Evolutionary conservation across 2,329 filamentous ascomycete genomes (phyloP), one percentile per base, ranked within the genome.

Genomic region (Penicillium sp.): DNA sequence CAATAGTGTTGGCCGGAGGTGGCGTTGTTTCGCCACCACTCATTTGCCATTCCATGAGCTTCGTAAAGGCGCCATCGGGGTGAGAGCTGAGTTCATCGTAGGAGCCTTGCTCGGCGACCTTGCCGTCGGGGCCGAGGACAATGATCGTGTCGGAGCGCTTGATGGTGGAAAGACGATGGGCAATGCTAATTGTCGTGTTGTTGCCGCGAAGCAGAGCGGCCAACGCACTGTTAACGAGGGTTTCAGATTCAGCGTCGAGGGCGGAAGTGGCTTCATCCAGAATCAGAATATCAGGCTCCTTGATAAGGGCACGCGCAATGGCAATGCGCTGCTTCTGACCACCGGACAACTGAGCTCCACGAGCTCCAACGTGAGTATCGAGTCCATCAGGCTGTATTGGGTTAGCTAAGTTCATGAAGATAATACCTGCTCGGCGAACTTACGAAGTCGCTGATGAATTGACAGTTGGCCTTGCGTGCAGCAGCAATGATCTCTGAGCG

Each of bases 21-120:
- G 72, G 55, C 27, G 64, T 27, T 11, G 60, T 60, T 34, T 96
- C 91, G 9, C 89, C 89, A 13, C 92, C 93, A 67, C 84, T 94
- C 85, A 97, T 90, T 77, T 99, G 94, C 92, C 92, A 97, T 76
- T 97, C 93, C 94, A 99, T 99, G 52, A 99, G 81, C 76, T 89
- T 94, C 67, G 87, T 93, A 71, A 99, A 99, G 2, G 92, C 91
- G 51, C 93, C 95, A 10, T 88, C 79, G 16, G 84, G 83, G 58
- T 91, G 85, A 5, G 83, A 80, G 51, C 87, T 89, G 23, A 99
- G 83, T 62, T 91, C 84, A 25, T 82, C 78, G 72, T 96, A 99
- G 57, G 88, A 89, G 55, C 94, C 94, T 62, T 90, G 89, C 74
- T 99, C 93, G 3, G 93, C 94, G 4, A 99, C 93, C 57, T 84